Evolutionary conservation across 768 basidiomycete species (phyloP), one percentile per base, ranked within the genome.

Genomic region (Leccinum incarnatum): DNA sequence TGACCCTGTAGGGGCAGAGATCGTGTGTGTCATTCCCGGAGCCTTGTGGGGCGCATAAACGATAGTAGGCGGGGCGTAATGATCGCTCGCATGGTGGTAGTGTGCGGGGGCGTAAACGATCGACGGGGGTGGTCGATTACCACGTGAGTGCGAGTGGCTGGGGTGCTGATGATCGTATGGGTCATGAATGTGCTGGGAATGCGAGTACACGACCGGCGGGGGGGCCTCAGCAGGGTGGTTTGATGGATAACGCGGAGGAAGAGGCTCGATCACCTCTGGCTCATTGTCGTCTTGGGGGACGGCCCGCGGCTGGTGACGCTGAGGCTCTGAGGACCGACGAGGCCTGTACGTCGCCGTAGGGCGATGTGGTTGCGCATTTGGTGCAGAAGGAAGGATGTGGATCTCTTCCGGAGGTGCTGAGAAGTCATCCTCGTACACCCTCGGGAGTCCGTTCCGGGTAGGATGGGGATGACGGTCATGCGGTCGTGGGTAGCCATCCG

Each of bases 21-120:
- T 84, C 56, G 86, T 88, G 67, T 88, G 83, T 3, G 83, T 81
- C 76, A 89, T 82, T 4, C 84, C 84, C 55, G 86, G 85, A 76
- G 51, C 81, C 79, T 73, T 79, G 70, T 61, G 78, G 74, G 61
- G 82, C 49, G 85, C 79, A 60, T 85, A 80, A 11, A 81, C 81
- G 57, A 87, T 81, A 0, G 80, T 77, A 14, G 85, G 85, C 17
- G 86, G 85, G 8, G 82, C 74, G 62, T 88, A 88, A 63, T 80
- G 79, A 54, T 82, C 75, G 55, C 69, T 75, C 27, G 76, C 73
- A 62, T 79, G 79, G 55, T 40, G 79, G 54, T 40, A 79, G 72
- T 47, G 56, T 37, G 61, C 66, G 4, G 85, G 81, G 19, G 85
- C 84, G 68, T 87, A 86, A 55, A 85, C 77, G 61, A 86, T 86